Percentiles rank a stretch among this genome's conserved stretches.
Conservation (phyloP, 352 stramenopile genomes). For the Plasmopara halstedii region DNA sequence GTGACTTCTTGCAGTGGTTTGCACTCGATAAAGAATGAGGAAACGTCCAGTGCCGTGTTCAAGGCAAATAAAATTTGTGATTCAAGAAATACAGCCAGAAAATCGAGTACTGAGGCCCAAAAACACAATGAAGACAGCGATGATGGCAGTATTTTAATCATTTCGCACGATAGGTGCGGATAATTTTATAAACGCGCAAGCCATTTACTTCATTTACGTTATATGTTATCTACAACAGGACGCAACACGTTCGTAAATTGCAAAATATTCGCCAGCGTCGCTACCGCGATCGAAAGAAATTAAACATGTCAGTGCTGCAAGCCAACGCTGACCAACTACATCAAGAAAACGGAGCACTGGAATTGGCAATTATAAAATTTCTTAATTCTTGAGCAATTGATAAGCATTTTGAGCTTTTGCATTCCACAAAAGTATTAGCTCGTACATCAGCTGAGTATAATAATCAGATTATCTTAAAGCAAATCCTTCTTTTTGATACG, state of each 20-base stretch:
- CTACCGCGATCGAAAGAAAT: slow-evolving; percentile 44
- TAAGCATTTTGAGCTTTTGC: too few relatives aligned
- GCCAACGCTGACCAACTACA: slow-evolving; percentile 34
- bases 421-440: too few relatives aligned
- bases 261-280: slow-evolving; percentile 38
- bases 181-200: neutral
- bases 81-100: neutral
- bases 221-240: slow-evolving; percentile 6
- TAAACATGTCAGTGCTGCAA: slow-evolving; percentile 21
- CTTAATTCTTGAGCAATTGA: slow-evolving; percentile 7
- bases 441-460: too few relatives aligned
- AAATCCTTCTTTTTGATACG: too few relatives aligned
- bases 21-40: slow-evolving; percentile 1
- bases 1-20: neutral
- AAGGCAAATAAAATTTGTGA: neutral
- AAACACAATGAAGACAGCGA: neutral
- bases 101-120: neutral
- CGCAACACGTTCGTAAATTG: slow-evolving; percentile 28
- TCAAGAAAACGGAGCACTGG: slow-evolving; percentile 43
- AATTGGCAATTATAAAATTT: slow-evolving; percentile 21
- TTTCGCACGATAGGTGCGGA: neutral
- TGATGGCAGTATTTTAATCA: neutral
- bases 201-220: neutral
- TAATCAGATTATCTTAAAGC: too few relatives aligned
- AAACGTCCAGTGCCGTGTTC: neutral